These are phyloP conservation scores for Xylaria venustula DNA, from an alignment of 495 filamentous ascomycete genomes.

Conservation along the genomic window DNA sequence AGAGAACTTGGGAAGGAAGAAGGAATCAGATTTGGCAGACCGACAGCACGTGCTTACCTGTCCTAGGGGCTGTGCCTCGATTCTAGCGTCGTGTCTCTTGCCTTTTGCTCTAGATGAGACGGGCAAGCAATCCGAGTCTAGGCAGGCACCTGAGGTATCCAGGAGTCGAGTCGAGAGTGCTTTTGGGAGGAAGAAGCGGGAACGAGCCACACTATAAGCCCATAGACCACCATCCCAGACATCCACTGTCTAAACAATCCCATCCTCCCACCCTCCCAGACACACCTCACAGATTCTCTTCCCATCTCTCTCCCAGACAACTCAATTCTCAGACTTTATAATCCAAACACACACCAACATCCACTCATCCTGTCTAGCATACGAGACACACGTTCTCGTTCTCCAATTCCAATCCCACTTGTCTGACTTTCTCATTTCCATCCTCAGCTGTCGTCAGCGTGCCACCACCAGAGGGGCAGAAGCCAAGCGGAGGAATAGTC, in stretches of 20 bases:
- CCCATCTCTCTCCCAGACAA: not conserved
- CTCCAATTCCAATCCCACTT: not conserved
- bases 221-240: not conserved
- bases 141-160: not conserved
- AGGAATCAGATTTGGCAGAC: not conserved
- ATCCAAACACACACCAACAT: too few relatives aligned
- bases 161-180: not conserved
- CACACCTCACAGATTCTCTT: too few relatives aligned
- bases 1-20: too few relatives aligned
- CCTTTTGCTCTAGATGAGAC: not conserved
- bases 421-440: not conserved
- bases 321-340: not conserved
- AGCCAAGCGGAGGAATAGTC: not conserved
- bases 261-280: too few relatives aligned
- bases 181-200: slow-evolving; percentile 3
- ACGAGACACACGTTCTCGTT: not conserved
- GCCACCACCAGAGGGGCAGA: not conserved
- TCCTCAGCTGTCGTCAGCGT: not conserved
- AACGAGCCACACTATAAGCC: slow-evolving; percentile 9
- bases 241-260: slow-evolving; percentile 7
- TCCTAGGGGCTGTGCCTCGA: slow-evolving; percentile 1
- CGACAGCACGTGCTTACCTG: not conserved
- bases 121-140: not conserved
- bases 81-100: too few relatives aligned
- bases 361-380: not conserved